Base-by-base conservation (phyloP, 2,329 filamentous ascomycete genomes). In the Fusarium sp. region DNA sequence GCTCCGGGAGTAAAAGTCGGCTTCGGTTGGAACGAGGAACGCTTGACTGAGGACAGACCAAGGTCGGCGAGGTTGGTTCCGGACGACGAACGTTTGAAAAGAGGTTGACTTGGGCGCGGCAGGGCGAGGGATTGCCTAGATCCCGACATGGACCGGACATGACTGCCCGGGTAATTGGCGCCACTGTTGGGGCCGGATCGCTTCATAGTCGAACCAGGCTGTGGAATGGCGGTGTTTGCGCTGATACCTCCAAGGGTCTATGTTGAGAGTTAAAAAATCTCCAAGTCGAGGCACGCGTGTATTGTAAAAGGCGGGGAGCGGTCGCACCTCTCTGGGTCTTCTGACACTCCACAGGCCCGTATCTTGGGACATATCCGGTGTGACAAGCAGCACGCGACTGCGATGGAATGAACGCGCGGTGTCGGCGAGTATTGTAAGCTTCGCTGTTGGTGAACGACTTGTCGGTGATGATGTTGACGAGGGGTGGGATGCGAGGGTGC, bases 201-300 rank as follows among this genome's bases (percentile, higher is more conserved):
- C 87, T 99, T 99, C 89, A 99, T 93, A 45, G 95, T 94, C 45
- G 96, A 98, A 31, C 93, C 89, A 10, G 96, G 96, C 84, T 97
- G 94, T 22, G 96, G 96, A 72, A 99, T 94, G 24, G 91, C 90
- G 22, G 93, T 93, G 82, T 95, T 96, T 82, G 92, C 91, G 82
- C 91, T 96, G 80, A 98, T 91, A 76, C 92, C 92, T 74, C 93
- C 95, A 69, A 98, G 90, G 63, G 96, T 98, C 94, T 97, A 83
- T 72, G 74, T 40, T 40, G 52, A 62, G 37, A n/a, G 72, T 79
- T 65, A 81, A 74, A 70, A 37, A 9, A 58, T 56, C 52, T 18
- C 38, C 18, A 52, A 38, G 35, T 14, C 27, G 35, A 57, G 57
- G 58, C 35, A 64, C 47, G 22, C 10, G 63, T 47, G 62, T 64